Percentiles rank a stretch among this genome's conserved stretches.
Conservation (phyloP, 768 basidiomycete genomes). For the Wakefieldia striispora region DNA sequence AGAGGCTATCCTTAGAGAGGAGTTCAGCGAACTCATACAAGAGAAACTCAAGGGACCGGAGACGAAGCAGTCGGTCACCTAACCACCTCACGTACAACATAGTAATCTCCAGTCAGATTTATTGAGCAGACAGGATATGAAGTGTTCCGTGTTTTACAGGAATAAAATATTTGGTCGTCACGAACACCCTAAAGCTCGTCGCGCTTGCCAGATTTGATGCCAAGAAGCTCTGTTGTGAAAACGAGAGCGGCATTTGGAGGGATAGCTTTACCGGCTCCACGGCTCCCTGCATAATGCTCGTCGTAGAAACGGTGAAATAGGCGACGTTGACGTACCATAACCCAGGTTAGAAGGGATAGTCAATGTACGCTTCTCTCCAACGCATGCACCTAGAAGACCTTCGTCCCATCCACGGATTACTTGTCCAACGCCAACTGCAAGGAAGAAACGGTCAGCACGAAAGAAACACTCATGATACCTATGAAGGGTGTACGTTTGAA, state of each 20-base stretch:
- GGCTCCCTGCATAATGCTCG: slow-evolving; percentile 46
- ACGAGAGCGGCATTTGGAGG: slow-evolving; percentile 77
- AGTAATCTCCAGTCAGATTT: too few species aligned
- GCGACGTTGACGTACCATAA: slow-evolving; percentile 61
- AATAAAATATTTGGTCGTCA: not conserved
- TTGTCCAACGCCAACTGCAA: slow-evolving; percentile 72
- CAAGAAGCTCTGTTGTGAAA: slow-evolving; percentile 84
- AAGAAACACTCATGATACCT: not conserved
- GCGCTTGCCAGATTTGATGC: slow-evolving; percentile 46
- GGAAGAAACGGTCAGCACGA: slow-evolving; percentile 3
- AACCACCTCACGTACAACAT: not conserved
- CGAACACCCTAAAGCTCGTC: slow-evolving; percentile 44
- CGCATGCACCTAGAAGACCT: slow-evolving; percentile 81
- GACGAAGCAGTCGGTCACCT: slow-evolving; percentile 20
- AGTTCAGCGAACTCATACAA: slow-evolving; percentile 80
- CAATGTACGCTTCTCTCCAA: slow-evolving; percentile 83
- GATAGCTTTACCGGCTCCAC: slow-evolving; percentile 76
- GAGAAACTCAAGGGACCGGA: slow-evolving; percentile 65
- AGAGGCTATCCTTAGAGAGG: slow-evolving; percentile 85
- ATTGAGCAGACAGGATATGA: too few species aligned
- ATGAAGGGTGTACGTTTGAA: slow-evolving; percentile 62
- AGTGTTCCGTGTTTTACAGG: not conserved
- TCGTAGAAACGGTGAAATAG: not conserved
- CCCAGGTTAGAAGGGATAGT: slow-evolving; percentile 80
- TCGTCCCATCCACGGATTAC: slow-evolving; percentile 87